Conservation (phyloP, 345 rosid species). For the Populus pruinosa region DNA sequence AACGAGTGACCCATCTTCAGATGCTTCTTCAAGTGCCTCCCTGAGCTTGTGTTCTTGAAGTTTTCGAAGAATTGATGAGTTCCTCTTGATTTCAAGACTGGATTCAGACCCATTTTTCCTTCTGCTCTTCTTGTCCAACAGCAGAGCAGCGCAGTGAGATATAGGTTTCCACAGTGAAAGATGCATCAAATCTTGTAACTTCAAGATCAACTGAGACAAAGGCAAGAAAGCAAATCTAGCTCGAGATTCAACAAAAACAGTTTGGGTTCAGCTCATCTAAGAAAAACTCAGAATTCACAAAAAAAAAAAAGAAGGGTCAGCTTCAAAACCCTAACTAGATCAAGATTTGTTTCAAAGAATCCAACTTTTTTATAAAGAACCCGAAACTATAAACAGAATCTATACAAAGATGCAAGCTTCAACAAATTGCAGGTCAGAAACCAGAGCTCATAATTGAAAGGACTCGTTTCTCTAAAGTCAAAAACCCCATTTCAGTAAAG, state of each 20-base stretch:
- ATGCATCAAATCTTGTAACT: constrained; percentile 60
- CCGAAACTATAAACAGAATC: constrained; percentile 1
- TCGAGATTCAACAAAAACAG: constrained; percentile 12
- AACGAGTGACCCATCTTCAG: constrained; percentile 81
- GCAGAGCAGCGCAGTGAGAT: constrained; percentile 91
- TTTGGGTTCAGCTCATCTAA: constrained; percentile 28
- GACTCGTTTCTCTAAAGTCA: constrained; percentile 35
- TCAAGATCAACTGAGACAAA: constrained; percentile 18
- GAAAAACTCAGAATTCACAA: constrained; percentile 7
- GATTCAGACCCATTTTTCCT: constrained; percentile 68
- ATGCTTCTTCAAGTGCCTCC: constrained; percentile 95
- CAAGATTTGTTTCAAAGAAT: constrained; percentile 21
- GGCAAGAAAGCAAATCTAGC: constrained; percentile 23
- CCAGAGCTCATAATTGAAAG: constrained; percentile 23
- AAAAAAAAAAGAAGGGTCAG: constrained; percentile 3
- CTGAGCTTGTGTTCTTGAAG: constrained; percentile 79
- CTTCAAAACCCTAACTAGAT: constrained; percentile 32
- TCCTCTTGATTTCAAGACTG: constrained; percentile 41
- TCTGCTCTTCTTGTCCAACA: constrained; percentile 81
- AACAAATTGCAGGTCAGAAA: constrained; percentile 24
- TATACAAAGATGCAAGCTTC: constrained; percentile 13
- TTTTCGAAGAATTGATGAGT: constrained; percentile 57
- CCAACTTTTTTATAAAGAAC: constrained; percentile 11
- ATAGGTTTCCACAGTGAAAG: constrained; percentile 98
- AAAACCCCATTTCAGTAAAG: constrained; percentile 29